phyloP scores from a whole-genome alignment of 139 green algal species.

The Tetradesmus lagerheimii region DNA sequence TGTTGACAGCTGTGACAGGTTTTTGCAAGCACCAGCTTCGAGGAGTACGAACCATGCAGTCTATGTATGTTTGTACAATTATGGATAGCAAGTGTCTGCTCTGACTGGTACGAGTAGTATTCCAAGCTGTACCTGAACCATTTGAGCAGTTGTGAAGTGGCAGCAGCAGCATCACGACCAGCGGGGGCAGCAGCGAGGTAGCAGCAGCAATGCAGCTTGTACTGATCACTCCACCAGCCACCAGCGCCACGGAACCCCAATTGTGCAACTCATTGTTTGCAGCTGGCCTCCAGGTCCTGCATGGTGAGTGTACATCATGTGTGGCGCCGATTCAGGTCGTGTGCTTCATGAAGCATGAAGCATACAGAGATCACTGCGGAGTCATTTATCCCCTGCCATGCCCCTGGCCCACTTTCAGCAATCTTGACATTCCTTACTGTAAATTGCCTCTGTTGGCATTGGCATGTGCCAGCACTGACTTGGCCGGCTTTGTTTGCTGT shows the following conservation, averaged over 20 bases:
- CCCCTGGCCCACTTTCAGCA: too few species aligned
- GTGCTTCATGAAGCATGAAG: too few species aligned
- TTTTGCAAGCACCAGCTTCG: background rate
- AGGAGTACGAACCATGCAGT: too few species aligned
- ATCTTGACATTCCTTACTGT: too few species aligned
- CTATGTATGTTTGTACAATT: too few species aligned
- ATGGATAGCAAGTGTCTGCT: too few species aligned
- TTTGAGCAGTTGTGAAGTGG: background rate
- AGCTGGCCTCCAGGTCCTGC: slow-evolving; percentile 39
- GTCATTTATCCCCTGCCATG: too few species aligned
- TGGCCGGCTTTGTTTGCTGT: too few species aligned
- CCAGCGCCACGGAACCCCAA: background rate
- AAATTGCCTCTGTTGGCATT: background rate
- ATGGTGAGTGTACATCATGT: background rate
- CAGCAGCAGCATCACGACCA: background rate
- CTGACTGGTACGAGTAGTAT: background rate
- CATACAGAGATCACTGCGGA: too few species aligned
- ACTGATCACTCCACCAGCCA: slow-evolving; percentile 26
- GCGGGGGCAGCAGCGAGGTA: background rate
- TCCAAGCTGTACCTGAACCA: background rate
- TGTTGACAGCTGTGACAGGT: background rate
- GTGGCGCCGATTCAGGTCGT: too few species aligned
- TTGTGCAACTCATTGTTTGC: slow-evolving; percentile 16
- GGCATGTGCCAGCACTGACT: too few species aligned
- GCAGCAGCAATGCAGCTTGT: slow-evolving; percentile 36